These are phyloP conservation scores for Dryadomyces sulphureus DNA, from an alignment of 2,329 filamentous ascomycete species.

Conservation along the genomic window DNA sequence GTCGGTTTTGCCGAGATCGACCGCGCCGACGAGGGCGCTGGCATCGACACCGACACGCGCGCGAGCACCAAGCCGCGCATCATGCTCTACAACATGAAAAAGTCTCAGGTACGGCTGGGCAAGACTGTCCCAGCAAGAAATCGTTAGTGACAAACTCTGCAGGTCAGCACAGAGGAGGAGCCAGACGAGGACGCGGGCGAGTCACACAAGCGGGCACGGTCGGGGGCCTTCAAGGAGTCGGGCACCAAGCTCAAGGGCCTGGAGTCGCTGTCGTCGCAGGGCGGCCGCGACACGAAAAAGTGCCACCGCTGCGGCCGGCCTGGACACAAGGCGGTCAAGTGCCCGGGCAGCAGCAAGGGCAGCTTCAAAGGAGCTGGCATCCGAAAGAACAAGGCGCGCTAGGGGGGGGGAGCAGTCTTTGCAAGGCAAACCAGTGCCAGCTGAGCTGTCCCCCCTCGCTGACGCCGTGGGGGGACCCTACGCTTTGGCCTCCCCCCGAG, in stretches of 20 bases:
- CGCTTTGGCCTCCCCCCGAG: too few relatives aligned
- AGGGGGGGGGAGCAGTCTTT: not conserved
- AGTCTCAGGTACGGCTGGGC: constrained; percentile 12
- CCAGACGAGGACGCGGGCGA: not conserved
- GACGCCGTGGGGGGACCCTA: too few relatives aligned
- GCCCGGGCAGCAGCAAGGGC: too few relatives aligned
- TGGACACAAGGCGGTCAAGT: constrained; percentile 45
- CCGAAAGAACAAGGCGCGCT: constrained; percentile 1
- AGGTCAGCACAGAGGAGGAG: constrained; percentile 15
- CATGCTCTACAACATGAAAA: constrained; percentile 19
- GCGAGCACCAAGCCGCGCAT: constrained; percentile 9
- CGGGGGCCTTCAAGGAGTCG: constrained; percentile 39
- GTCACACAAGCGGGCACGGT: constrained; percentile 9
- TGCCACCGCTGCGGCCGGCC: constrained; percentile 48
- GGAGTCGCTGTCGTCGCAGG: constrained; percentile 40
- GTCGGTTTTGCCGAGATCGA: constrained; percentile 38
- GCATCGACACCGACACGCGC: constrained; percentile 6
- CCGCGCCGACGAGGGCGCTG: constrained; percentile 10
- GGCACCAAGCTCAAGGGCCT: constrained; percentile 40
- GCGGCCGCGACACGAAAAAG: constrained; percentile 21
- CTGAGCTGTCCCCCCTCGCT: too few relatives aligned
- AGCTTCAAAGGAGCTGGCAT: constrained; percentile 1
- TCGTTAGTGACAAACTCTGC: constrained; percentile 1
- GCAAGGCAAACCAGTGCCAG: too few relatives aligned
- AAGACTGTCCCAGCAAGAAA: not conserved